Conservation (phyloP, 169 alveolate genomes). For the Plasmodium knowlesi region DNA sequence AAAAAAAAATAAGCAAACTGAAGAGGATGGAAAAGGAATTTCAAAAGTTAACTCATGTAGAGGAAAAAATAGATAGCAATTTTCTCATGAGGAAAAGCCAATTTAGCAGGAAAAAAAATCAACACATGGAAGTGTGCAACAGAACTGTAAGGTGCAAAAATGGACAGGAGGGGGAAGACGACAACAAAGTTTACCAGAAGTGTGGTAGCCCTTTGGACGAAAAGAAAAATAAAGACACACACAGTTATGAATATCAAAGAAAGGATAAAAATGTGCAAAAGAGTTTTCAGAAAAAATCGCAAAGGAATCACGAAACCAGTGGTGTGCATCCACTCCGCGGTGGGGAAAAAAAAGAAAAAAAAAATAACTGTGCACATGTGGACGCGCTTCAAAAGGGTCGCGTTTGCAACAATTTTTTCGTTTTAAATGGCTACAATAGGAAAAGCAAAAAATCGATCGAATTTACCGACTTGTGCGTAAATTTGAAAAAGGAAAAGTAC, state of each 20-base stretch:
- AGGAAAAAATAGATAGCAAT: not conserved
- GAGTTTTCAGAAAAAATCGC: not conserved
- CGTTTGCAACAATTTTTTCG: constrained; percentile 3
- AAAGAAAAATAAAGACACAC: not conserved
- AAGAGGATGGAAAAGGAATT: constrained; percentile 5
- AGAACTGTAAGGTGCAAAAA: not conserved
- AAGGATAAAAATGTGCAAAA: not conserved
- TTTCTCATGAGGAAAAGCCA: not conserved
- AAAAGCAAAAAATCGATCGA: not conserved
- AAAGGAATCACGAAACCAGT: not conserved
- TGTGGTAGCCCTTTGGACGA: not conserved
- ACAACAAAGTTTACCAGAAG: not conserved
- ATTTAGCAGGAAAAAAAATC: not conserved
- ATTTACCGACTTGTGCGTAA: constrained; percentile 8
- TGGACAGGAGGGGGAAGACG: not conserved
- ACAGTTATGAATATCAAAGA: not conserved
- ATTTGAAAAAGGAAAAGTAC: not conserved
- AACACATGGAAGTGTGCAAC: not conserved
- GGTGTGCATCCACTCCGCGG: constrained; percentile 20
- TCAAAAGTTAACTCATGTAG: not conserved
- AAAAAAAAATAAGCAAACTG: constrained; percentile 11
- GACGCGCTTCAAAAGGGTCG: not conserved
- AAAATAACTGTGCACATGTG: constrained; percentile 26
- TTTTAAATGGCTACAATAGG: not conserved
- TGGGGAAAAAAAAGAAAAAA: constrained; percentile 22